Evolutionary conservation across 768 basidiomycete genomes (phyloP).

Genomic region (Tephrocybe sp.): DNA sequence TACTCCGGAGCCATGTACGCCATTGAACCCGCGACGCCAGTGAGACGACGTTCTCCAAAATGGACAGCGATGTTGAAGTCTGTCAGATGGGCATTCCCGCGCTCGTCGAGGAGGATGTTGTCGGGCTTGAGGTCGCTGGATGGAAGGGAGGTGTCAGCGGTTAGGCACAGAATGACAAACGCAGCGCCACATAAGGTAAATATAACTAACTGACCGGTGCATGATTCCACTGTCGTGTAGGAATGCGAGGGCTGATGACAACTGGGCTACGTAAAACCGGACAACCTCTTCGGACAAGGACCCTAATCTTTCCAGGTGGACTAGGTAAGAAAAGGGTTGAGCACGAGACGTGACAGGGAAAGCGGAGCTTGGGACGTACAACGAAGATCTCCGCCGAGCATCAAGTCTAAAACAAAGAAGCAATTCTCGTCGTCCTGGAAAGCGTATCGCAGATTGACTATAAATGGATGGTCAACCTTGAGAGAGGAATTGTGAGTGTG

Average conservation of each 20-base stretch:
- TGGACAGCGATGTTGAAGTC: conserved; percentile 99
- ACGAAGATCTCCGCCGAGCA: conserved; percentile 93
- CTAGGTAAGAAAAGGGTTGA: conserved; percentile 28
- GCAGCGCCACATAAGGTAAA: conserved; percentile 23
- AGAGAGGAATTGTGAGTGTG: conserved; percentile 13
- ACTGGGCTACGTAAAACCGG: conserved; percentile 86
- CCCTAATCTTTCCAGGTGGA: conserved; percentile 85
- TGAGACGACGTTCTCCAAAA: conserved; percentile 83
- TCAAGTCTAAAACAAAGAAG: conserved; percentile 96
- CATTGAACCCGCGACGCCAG: conserved; percentile 96
- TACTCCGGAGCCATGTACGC: conserved; percentile 96
- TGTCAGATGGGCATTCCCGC: conserved; percentile 93
- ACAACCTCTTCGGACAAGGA: conserved; percentile 76
- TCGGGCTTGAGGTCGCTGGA: conserved; percentile 95
- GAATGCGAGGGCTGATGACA: conserved; percentile 85
- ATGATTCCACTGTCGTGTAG: conserved; percentile 94
- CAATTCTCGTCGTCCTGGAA: conserved; percentile 99
- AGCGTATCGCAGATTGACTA: conserved; percentile 93
- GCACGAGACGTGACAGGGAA: conserved; percentile 2
- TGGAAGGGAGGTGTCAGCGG: conserved; percentile 11
- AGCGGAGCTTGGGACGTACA: conserved; percentile 53
- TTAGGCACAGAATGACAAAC: conserved; percentile 16
- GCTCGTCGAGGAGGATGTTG: conserved; percentile 94
- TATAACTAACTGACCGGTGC: conserved; percentile 69
- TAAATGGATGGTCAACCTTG: conserved; percentile 93